These are phyloP conservation scores for Pythium grandisporangium DNA, from an alignment of 352 stramenopile genomes.

Conservation along the genomic window DNA sequence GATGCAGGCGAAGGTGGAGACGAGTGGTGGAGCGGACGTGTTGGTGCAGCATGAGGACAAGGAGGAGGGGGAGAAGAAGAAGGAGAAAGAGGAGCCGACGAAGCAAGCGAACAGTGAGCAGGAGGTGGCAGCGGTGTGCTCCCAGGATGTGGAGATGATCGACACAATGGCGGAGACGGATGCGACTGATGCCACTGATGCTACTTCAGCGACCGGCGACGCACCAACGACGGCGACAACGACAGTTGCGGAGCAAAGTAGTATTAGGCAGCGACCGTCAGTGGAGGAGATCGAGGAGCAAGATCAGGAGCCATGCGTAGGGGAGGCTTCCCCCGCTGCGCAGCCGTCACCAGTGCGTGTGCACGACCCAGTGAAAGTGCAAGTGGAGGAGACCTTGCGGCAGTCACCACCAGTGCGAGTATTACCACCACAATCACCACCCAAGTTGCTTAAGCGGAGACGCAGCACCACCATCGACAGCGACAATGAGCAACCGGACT, in stretches of 20 bases:
- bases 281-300: neutral
- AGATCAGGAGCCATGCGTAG: neutral
- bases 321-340: too few relatives aligned
- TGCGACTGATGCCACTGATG: too few relatives aligned
- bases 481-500: conserved; percentile 2
- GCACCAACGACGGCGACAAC: too few relatives aligned
- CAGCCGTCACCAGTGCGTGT: too few relatives aligned
- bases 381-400: neutral
- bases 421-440: neutral
- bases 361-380: too few relatives aligned
- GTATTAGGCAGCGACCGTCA: too few relatives aligned
- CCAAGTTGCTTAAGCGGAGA: conserved; percentile 4
- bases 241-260: conserved; percentile 2
- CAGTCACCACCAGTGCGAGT: neutral
- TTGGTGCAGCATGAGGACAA: too few relatives aligned
- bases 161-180: too few relatives aligned
- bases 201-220: too few relatives aligned
- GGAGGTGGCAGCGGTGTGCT: conserved; percentile 2
- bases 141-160: neutral
- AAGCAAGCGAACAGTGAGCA: too few relatives aligned
- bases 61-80: conserved; percentile 2
- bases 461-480: conserved; percentile 1
- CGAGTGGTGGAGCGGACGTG: too few relatives aligned
- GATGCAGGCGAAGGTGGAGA: too few relatives aligned
- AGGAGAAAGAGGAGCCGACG: conserved; percentile 2